Evolutionary conservation across 192 early-diverging fungal species (phyloP).

Genomic region (Spinellus fusiger): DNA sequence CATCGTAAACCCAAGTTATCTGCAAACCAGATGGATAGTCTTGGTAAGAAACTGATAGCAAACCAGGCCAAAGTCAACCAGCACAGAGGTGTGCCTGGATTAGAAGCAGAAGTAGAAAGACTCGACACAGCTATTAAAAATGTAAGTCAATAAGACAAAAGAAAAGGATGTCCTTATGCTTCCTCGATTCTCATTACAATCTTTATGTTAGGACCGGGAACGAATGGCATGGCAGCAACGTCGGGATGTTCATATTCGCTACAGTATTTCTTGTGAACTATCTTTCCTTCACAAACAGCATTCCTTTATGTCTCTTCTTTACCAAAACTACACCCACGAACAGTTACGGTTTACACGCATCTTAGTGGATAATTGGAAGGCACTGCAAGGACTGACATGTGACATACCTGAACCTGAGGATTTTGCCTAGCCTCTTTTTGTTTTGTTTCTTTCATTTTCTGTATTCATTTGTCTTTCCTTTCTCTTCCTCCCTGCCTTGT

Average conservation of each 20-base stretch:
- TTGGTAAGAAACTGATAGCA: slow-evolving; percentile 43
- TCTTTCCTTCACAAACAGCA: slow-evolving; percentile 56
- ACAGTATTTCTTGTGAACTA: slow-evolving; percentile 51
- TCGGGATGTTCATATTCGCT: slow-evolving; percentile 41
- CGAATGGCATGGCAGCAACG: slow-evolving; percentile 45
- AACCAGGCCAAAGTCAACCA: slow-evolving; percentile 47
- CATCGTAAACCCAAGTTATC: slow-evolving; percentile 40
- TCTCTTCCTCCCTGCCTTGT: not conserved
- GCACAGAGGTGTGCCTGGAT: slow-evolving; percentile 33
- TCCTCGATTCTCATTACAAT: not conserved
- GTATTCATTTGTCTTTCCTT: not conserved
- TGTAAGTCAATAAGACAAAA: slow-evolving; percentile 16
- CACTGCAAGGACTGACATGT: slow-evolving; percentile 38
- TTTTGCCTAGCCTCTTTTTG: not conserved
- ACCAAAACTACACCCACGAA: slow-evolving; percentile 55
- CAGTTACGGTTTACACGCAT: slow-evolving; percentile 49
- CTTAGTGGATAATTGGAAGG: slow-evolving; percentile 51
- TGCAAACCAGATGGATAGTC: slow-evolving; percentile 40
- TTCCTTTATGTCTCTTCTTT: slow-evolving; percentile 49
- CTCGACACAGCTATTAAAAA: slow-evolving; percentile 29
- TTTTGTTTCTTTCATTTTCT: not conserved
- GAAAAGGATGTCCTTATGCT: not conserved
- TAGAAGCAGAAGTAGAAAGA: slow-evolving; percentile 38
- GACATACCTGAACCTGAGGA: slow-evolving; percentile 44
- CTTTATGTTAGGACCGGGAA: slow-evolving; percentile 37